Percentiles rank a stretch among this genome's conserved stretches.
Conservation (phyloP, 2,329 filamentous ascomycete genomes). For the Alternaria metachromatica region DNA sequence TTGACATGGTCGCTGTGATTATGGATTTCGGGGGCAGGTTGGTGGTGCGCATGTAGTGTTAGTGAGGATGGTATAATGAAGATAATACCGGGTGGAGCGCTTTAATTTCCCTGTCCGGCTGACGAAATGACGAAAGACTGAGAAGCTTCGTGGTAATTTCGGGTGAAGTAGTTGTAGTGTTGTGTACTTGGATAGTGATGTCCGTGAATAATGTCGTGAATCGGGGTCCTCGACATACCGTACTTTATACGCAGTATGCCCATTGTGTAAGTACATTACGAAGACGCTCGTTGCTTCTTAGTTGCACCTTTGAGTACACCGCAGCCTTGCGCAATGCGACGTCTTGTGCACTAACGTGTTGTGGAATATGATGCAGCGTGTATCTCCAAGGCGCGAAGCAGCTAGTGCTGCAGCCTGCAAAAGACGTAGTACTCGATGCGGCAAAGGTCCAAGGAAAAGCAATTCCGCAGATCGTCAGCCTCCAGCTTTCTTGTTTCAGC, state of each 20-base stretch:
- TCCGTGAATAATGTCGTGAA: background rate
- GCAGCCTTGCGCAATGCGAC: background rate
- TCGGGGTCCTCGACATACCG: background rate
- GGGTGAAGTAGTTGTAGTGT: background rate
- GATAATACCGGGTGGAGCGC: background rate
- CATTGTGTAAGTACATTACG: background rate
- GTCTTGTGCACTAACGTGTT: background rate
- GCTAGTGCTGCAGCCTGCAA: background rate
- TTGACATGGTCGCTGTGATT: background rate
- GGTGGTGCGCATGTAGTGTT: background rate
- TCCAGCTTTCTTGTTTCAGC: background rate
- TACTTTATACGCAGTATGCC: background rate
- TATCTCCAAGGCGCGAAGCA: background rate
- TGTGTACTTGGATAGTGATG: background rate
- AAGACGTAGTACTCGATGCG: background rate
- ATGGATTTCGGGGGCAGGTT: background rate
- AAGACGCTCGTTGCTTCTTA: background rate
- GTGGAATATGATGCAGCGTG: background rate
- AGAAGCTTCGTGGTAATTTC: background rate
- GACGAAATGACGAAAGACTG: background rate
- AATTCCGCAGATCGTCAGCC: background rate
- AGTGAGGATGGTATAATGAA: background rate
- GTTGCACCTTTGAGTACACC: background rate
- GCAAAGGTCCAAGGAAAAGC: background rate
- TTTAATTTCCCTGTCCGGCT: background rate